phyloP scores from a whole-genome alignment of 2,329 filamentous ascomycete genomes.

The Fusarium nodosum region DNA sequence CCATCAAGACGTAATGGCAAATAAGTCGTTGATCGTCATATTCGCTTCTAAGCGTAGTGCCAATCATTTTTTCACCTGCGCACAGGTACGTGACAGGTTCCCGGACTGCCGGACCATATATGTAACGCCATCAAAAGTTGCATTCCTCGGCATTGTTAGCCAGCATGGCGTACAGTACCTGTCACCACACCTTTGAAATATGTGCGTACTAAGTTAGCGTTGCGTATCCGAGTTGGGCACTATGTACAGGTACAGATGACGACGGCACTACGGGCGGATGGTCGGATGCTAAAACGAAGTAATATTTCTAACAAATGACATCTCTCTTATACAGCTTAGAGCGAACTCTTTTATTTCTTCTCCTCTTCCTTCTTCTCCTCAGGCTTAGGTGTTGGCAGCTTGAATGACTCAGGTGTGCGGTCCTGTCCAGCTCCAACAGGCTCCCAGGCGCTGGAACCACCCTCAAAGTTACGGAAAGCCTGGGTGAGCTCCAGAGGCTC shows the following conservation, averaged over 20 bases:
- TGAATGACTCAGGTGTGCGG: slow-evolving; percentile 87
- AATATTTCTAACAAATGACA: slow-evolving; percentile 52
- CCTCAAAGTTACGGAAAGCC: slow-evolving; percentile 98
- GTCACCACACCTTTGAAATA: slow-evolving; percentile 22
- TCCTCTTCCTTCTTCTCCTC: slow-evolving; percentile 91
- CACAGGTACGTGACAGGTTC: slow-evolving; percentile 26
- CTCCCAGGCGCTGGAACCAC: slow-evolving; percentile 80
- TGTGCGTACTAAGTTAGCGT: slow-evolving; percentile 14
- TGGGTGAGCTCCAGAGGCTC: slow-evolving; percentile 98
- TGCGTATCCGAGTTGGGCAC: slow-evolving; percentile 27
- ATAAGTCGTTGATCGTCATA: slow-evolving; percentile 43
- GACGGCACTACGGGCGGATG: slow-evolving; percentile 23
- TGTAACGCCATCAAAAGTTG: slow-evolving; percentile 39
- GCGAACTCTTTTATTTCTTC: slow-evolving; percentile 78
- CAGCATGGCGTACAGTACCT: slow-evolving; percentile 25
- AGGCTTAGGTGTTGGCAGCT: slow-evolving; percentile 94
- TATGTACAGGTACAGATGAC: slow-evolving; percentile 10
- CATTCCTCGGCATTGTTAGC: slow-evolving; percentile 32
- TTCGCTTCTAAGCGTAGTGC: slow-evolving; percentile 42
- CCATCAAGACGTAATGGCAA: slow-evolving; percentile 28
- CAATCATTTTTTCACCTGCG: slow-evolving; percentile 42
- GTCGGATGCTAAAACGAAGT: slow-evolving; percentile 46
- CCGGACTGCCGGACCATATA: slow-evolving; percentile 20
- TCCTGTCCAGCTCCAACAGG: slow-evolving; percentile 77
- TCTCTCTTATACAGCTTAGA: slow-evolving; percentile 54